Conservation (phyloP, 345 rosid genomes). For the Turritis glabra region DNA sequence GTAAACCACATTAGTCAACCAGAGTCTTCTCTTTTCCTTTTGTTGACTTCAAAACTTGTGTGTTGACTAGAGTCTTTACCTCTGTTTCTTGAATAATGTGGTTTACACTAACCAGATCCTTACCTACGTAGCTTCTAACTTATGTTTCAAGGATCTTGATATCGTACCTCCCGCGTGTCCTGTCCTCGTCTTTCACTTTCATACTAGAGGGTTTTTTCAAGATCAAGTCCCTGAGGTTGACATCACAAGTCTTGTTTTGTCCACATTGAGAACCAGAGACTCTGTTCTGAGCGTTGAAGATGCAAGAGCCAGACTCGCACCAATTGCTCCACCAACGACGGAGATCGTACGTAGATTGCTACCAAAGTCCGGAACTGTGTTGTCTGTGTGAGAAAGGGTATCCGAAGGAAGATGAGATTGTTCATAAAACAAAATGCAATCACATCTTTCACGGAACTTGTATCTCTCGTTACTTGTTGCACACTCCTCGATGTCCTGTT, state of each 20-base stretch:
- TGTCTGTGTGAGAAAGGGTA: conserved; percentile 1
- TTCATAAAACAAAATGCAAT: conserved; percentile 26
- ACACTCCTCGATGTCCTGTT: background rate
- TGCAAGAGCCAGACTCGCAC: background rate
- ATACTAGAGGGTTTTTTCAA: background rate
- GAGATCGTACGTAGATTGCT: conserved; percentile 14
- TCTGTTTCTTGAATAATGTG: too few species aligned
- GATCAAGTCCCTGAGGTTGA: background rate
- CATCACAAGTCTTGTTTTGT: background rate
- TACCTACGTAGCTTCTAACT: too few species aligned
- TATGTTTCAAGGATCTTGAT: conserved; percentile 14
- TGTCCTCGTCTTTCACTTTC: conserved; percentile 16
- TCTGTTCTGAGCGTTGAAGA: background rate
- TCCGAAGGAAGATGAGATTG: conserved; percentile 20
- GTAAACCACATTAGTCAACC: too few species aligned
- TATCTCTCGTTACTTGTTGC: conserved; percentile 13
- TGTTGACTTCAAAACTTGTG: too few species aligned
- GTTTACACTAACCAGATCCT: too few species aligned
- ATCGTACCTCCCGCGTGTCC: conserved; percentile 1
- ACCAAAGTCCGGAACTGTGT: background rate
- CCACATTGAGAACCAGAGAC: background rate
- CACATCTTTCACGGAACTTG: conserved; percentile 26
- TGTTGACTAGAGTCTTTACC: too few species aligned
- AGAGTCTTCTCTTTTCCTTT: too few species aligned
- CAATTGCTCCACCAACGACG: background rate